These are phyloP conservation scores for Butyriboletus appendiculatus DNA, from an alignment of 1,284 basidiomycete species.

Conservation along the genomic window DNA sequence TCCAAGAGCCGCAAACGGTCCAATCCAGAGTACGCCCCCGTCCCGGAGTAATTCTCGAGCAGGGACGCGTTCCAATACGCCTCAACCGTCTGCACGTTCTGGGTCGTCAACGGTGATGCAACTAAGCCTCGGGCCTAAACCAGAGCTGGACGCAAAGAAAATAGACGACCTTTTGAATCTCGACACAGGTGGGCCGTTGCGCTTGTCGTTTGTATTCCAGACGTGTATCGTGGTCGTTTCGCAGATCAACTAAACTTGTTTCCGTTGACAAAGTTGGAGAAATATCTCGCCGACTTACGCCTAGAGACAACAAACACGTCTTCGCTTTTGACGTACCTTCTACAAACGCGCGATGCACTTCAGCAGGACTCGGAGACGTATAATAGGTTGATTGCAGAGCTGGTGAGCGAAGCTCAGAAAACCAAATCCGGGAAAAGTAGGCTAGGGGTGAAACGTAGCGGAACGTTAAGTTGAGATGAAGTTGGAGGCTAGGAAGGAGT, in stretches of 20 bases:
- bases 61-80: constrained; percentile 57
- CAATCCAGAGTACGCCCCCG: constrained; percentile 39
- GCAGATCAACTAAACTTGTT: constrained; percentile 72
- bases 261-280: constrained; percentile 65
- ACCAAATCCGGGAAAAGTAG: constrained; percentile 63
- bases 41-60: constrained; percentile 44
- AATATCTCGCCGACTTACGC: constrained; percentile 65
- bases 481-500: background rate
- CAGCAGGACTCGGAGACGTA: constrained; percentile 88
- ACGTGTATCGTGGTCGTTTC: constrained; percentile 3
- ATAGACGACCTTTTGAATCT: constrained; percentile 68
- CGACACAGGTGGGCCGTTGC: constrained; percentile 55
- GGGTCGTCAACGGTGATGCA: constrained; percentile 42
- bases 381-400: constrained; percentile 77
- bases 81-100: constrained; percentile 45
- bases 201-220: constrained; percentile 5
- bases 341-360: constrained; percentile 82
- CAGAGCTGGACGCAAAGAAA: constrained; percentile 64
- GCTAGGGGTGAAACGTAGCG: constrained; percentile 50
- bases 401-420: constrained; percentile 83
- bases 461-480: constrained; percentile 36
- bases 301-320: constrained; percentile 73
- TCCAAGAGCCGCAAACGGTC: constrained; percentile 55
- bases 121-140: constrained; percentile 70
- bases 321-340: constrained; percentile 71